phyloP scores from a whole-genome alignment of 2,329 filamentous ascomycete genomes.

The Leptosphaerulina australis region DNA sequence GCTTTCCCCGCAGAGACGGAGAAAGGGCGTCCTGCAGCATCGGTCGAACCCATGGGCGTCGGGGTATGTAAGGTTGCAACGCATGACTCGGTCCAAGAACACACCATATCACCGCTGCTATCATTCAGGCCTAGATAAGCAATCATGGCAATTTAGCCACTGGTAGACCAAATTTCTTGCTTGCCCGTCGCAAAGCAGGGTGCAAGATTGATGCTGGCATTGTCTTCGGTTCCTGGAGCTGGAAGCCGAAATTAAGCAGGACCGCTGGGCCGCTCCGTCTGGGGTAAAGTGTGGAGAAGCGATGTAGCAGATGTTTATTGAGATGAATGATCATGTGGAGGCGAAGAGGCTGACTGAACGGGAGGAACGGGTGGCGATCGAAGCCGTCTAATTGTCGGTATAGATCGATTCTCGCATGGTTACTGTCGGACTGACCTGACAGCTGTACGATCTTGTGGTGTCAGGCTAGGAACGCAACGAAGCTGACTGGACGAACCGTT shows the following conservation, averaged over 20 bases:
- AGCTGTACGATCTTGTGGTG: slow-evolving; percentile 7
- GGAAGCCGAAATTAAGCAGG: slow-evolving; percentile 21
- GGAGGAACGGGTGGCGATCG: slow-evolving; percentile 4
- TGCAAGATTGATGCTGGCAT: background rate
- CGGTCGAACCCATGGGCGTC: slow-evolving; percentile 13
- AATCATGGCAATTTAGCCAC: slow-evolving; percentile 18
- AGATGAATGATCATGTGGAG: slow-evolving; percentile 17
- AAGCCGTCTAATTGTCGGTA: slow-evolving; percentile 2
- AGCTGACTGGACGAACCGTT: slow-evolving; percentile 2
- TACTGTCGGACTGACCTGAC: slow-evolving; percentile 16
- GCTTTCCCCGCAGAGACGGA: slow-evolving; percentile 14
- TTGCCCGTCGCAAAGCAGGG: slow-evolving; percentile 15
- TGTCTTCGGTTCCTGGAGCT: slow-evolving; percentile 17
- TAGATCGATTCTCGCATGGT: slow-evolving; percentile 13
- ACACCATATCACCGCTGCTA: background rate
- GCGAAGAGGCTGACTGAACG: slow-evolving; percentile 15
- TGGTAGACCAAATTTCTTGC: slow-evolving; percentile 15
- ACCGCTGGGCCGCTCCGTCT: slow-evolving; percentile 19
- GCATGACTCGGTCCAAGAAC: slow-evolving; percentile 14
- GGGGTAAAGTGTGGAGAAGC: slow-evolving; percentile 23
- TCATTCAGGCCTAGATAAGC: slow-evolving; percentile 3
- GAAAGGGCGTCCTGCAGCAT: slow-evolving; percentile 11
- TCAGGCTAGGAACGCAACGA: background rate
- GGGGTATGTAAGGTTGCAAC: slow-evolving; percentile 9
- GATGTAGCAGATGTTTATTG: slow-evolving; percentile 18